phyloP scores from a whole-genome alignment of 2,329 filamentous ascomycete species.

The Neurospora sp. region DNA sequence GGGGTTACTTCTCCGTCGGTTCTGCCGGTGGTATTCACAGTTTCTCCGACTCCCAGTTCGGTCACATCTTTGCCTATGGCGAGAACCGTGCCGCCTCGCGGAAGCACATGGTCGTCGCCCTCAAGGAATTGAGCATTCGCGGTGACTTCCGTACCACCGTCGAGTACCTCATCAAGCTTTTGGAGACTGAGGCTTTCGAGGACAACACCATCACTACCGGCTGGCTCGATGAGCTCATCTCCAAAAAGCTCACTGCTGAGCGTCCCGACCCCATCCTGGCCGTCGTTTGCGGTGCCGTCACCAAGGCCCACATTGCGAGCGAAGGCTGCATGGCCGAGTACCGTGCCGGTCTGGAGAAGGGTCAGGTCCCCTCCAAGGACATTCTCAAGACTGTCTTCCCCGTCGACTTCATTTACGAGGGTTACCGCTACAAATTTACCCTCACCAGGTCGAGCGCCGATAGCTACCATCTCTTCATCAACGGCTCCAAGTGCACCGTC shows the following conservation, averaged over 20 bases:
- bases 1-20: conserved; percentile 99
- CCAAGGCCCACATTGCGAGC: conserved; percentile 90
- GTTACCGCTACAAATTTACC: conserved; percentile 93
- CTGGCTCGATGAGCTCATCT: conserved; percentile 97
- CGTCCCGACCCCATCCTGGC: conserved; percentile 87
- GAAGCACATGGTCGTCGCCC: conserved; percentile 97
- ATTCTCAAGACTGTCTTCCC: conserved; percentile 96
- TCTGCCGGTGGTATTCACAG: conserved; percentile 96
- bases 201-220: conserved; percentile 98
- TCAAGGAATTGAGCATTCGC: conserved; percentile 98
- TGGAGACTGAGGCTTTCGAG: conserved; percentile 96
- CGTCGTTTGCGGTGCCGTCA: conserved; percentile 90
- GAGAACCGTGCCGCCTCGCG: conserved; percentile 93
- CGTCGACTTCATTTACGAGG: conserved; percentile 98
- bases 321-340: conserved; percentile 84
- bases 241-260: conserved; percentile 93
- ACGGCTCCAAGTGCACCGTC: conserved; percentile 90
- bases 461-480: conserved; percentile 97
- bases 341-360: conserved; percentile 81
- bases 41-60: conserved; percentile 98
- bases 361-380: conserved; percentile 93
- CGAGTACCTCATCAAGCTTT: conserved; percentile 96
- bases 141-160: conserved; percentile 98
- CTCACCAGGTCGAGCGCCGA: conserved; percentile 85
- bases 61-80: conserved; percentile 98